Conservation (phyloP, 2,329 filamentous ascomycete genomes). For the Scedosporium boydii region DNA sequence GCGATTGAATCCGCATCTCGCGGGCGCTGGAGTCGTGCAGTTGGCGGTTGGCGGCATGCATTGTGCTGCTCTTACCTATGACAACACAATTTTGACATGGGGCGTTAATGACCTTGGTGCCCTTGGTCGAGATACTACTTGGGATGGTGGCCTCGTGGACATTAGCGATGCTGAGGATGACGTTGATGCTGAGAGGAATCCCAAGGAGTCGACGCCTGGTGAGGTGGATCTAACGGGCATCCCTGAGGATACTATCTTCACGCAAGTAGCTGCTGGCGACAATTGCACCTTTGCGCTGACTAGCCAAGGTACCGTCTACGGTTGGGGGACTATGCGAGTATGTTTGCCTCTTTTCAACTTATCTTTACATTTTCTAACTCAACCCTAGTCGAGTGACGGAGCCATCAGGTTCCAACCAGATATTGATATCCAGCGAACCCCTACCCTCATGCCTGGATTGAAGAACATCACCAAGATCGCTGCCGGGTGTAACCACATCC, state of each 20-base stretch:
- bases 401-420: too few species aligned
- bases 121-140: too few species aligned
- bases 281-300: not conserved
- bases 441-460: not conserved
- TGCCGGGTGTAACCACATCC: conserved; percentile 55
- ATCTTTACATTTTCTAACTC: too few species aligned
- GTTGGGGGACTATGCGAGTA: not conserved
- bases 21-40: too few species aligned
- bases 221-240: conserved; percentile 50
- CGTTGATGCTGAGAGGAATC: conserved; percentile 50
- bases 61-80: too few species aligned
- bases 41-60: too few species aligned
- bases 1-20: too few species aligned
- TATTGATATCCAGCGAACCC: conserved; percentile 31
- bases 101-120: too few species aligned
- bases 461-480: conserved; percentile 34
- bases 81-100: too few species aligned
- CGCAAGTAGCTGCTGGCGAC: not conserved
- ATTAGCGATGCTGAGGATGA: conserved; percentile 18
- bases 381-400: too few species aligned
- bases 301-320: not conserved
- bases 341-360: not conserved
- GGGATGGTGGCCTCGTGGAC: too few species aligned
- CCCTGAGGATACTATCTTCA: conserved; percentile 42
- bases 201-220: conserved; percentile 57